Conservation (phyloP, 2,329 filamentous ascomycete genomes). For the Aspergillus udagawae region DNA sequence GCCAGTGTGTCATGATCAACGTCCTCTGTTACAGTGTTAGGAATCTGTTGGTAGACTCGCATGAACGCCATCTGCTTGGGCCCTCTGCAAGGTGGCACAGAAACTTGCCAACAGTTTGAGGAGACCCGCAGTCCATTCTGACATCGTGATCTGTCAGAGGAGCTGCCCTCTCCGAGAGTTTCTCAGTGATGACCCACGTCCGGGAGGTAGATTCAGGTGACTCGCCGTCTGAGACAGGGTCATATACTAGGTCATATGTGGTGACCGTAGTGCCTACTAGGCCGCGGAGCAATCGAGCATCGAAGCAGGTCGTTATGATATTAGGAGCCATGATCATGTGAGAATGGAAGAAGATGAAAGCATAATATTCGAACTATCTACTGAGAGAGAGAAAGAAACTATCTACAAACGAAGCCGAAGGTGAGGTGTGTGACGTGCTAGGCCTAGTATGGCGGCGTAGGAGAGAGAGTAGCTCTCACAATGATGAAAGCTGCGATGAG, state of each 20-base stretch:
- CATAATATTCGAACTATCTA: no score
- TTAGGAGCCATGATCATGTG: slow-evolving; percentile 2
- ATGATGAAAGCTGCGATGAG: no score
- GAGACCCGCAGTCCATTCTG: slow-evolving; percentile 4
- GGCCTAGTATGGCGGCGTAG: no score
- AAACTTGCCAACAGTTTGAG: slow-evolving; percentile 12
- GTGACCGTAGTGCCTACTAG: slow-evolving; percentile 14
- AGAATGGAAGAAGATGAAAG: no score
- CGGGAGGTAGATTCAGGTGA: slow-evolving; percentile 4
- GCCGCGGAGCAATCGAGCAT: slow-evolving; percentile 12
- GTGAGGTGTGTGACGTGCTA: no score
- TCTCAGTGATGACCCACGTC: slow-evolving; percentile 10
- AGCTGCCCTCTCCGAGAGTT: slow-evolving; percentile 7
- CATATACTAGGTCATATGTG: slow-evolving; percentile 6
- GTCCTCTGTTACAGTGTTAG: slow-evolving; percentile 12
- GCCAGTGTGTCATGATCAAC: slow-evolving; percentile 9
- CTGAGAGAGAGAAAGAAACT: no score
- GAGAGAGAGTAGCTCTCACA: no score
- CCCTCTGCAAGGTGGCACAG: slow-evolving; percentile 9
- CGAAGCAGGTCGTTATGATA: slow-evolving; percentile 6
- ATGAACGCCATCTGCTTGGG: slow-evolving; percentile 13
- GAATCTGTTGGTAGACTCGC: slow-evolving; percentile 16
- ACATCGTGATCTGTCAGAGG: slow-evolving; percentile 7
- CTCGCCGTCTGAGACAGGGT: slow-evolving; percentile 3
- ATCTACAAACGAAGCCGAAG: no score